These are phyloP conservation scores for Aquilaria sinensis DNA, from an alignment of 345 rosid genomes.

Conservation along the genomic window DNA sequence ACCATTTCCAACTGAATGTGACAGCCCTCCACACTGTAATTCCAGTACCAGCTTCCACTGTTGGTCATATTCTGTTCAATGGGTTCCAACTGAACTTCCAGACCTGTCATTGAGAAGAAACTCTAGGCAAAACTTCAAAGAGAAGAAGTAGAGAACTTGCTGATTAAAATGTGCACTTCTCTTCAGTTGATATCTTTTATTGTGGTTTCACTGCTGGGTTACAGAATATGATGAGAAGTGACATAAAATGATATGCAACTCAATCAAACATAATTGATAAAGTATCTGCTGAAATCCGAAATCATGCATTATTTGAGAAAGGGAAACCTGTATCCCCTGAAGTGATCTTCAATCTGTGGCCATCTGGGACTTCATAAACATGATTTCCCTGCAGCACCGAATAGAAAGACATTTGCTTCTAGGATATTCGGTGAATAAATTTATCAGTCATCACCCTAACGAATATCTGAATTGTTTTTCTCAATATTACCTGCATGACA, in stretches of 20 bases:
- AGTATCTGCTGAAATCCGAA: neutral
- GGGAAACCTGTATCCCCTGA: slow-evolving; percentile 51
- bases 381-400: slow-evolving; percentile 61
- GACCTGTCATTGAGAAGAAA: slow-evolving; percentile 32
- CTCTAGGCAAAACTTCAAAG: too few relatives aligned
- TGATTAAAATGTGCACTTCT: too few relatives aligned
- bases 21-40: slow-evolving; percentile 47
- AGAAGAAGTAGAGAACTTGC: too few relatives aligned
- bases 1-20: slow-evolving; percentile 57
- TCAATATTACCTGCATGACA: slow-evolving; percentile 49
- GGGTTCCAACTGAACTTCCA: slow-evolving; percentile 43
- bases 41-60: slow-evolving; percentile 91
- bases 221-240: neutral
- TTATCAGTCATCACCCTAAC: neutral
- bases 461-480: neutral
- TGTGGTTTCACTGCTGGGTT: neutral
- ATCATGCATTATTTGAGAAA: neutral
- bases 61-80: slow-evolving; percentile 42
- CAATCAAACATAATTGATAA: neutral
- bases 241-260: too few relatives aligned
- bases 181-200: too few relatives aligned
- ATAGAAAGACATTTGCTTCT: neutral
- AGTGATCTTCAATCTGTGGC: slow-evolving; percentile 60
- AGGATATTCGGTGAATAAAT: neutral
- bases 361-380: slow-evolving; percentile 81